These are phyloP conservation scores for Pseudogymnoascus verrucosus DNA, from an alignment of 2,329 filamentous ascomycete species.

Conservation along the genomic window DNA sequence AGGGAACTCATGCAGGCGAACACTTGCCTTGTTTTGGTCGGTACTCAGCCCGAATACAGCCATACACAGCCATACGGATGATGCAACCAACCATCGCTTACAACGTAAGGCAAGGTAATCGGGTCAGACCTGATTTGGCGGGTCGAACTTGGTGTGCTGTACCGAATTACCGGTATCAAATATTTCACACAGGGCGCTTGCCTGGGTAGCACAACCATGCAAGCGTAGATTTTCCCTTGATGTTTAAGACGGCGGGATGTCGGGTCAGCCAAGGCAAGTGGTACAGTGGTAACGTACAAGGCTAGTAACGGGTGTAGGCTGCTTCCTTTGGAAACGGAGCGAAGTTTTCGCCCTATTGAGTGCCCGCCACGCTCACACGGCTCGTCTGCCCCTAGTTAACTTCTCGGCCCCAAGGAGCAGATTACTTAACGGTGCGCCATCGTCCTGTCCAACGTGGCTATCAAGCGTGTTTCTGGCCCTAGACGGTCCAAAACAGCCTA, in stretches of 20 bases:
- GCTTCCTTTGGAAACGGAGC: slow-evolving; percentile 3
- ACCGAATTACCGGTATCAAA: slow-evolving; percentile 6
- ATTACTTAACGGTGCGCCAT: slow-evolving; percentile 5
- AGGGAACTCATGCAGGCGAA: slow-evolving; percentile 1
- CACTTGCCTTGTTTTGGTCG: slow-evolving; percentile 4
- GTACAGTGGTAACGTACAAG: background rate
- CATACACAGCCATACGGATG: background rate
- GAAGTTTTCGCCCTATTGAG: background rate
- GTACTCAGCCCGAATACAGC: background rate
- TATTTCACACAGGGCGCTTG: slow-evolving; percentile 1
- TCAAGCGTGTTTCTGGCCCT: background rate
- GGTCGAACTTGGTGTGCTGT: slow-evolving; percentile 2
- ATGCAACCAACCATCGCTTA: slow-evolving; percentile 3
- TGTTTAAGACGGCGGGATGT: slow-evolving; percentile 2
- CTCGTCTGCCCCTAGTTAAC: background rate
- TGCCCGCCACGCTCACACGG: background rate
- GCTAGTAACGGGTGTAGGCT: slow-evolving; percentile 5
- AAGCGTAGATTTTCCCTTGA: slow-evolving; percentile 3
- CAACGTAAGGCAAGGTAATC: background rate
- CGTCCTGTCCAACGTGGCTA: background rate
- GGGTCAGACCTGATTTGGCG: slow-evolving; percentile 2
- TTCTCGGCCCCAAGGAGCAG: background rate
- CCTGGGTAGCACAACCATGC: slow-evolving; percentile 4
- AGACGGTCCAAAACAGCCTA: background rate
- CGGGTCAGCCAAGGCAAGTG: slow-evolving; percentile 1